phyloP scores from a whole-genome alignment of 768 basidiomycete species.

The Pulveroboletus frians region DNA sequence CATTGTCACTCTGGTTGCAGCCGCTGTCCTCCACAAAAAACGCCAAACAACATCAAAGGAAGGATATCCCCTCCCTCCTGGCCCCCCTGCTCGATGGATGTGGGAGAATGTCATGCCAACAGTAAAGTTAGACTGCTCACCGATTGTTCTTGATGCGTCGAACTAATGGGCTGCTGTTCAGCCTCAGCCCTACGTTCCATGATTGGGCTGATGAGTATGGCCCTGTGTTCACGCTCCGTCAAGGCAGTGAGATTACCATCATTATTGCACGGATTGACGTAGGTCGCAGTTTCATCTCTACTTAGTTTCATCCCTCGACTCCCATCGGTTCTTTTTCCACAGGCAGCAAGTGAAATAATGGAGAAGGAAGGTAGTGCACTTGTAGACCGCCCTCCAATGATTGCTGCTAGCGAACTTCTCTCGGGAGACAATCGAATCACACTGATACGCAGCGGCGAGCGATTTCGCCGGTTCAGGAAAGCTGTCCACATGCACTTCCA shows the following conservation, averaged over 20 bases:
- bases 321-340: too few relatives aligned
- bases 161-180: not conserved
- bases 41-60: slow-evolving; percentile 4
- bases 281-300: not conserved
- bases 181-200: slow-evolving; percentile 33
- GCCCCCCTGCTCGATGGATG: slow-evolving; percentile 8
- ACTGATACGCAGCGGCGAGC: slow-evolving; percentile 46
- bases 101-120: slow-evolving; percentile 7
- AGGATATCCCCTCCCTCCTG: slow-evolving; percentile 13
- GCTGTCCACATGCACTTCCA: slow-evolving; percentile 48
- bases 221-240: slow-evolving; percentile 49
- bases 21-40: not conserved
- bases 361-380: slow-evolving; percentile 49
- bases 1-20: not conserved
- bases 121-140: slow-evolving; percentile 4
- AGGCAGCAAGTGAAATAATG: slow-evolving; percentile 52
- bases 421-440: slow-evolving; percentile 38
- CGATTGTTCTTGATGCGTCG: too few relatives aligned
- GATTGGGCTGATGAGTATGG: slow-evolving; percentile 55
- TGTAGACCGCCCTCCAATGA: slow-evolving; percentile 45
- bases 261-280: slow-evolving; percentile 22
- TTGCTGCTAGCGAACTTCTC: slow-evolving; percentile 49
- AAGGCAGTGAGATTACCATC: slow-evolving; percentile 32
- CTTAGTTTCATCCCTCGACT: too few relatives aligned
- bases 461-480: slow-evolving; percentile 50